These are phyloP conservation scores for Pseudogymnoascus sp. DNA, from an alignment of 2,329 filamentous ascomycete species.

Conservation along the genomic window DNA sequence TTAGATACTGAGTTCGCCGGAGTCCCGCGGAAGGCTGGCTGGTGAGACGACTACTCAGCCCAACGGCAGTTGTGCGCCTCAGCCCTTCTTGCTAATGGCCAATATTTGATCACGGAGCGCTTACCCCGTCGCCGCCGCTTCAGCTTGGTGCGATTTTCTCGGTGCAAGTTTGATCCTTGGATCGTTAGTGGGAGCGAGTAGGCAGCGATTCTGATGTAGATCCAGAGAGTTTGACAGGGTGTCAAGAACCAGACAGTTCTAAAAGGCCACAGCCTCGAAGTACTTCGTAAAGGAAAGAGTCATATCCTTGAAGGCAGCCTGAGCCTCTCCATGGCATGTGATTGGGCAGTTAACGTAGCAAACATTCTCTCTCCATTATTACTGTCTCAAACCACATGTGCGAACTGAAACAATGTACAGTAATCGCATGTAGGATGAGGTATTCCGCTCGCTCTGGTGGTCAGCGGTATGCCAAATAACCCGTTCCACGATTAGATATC, in stretches of 20 bases:
- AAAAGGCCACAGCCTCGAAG: neutral
- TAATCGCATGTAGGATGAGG: neutral
- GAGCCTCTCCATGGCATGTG: neutral
- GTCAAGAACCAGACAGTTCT: neutral
- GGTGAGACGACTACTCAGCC: neutral
- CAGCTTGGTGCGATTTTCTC: neutral
- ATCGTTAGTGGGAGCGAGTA: neutral
- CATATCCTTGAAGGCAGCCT: neutral
- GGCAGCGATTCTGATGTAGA: neutral
- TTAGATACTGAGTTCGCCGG: neutral
- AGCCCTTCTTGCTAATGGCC: neutral
- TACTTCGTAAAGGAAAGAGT: neutral
- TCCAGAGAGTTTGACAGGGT: neutral
- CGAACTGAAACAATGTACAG: neutral
- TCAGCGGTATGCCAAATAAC: neutral
- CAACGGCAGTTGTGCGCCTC: conserved; percentile 5
- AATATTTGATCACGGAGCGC: neutral
- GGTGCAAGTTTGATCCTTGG: neutral
- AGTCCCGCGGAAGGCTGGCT: neutral
- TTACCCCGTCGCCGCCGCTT: neutral
- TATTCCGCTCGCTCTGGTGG: neutral
- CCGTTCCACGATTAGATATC: conserved; percentile 1
- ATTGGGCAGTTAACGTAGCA: conserved; percentile 5
- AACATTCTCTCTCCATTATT: conserved; percentile 4
- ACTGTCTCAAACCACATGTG: conserved; percentile 6